Percentiles rank a stretch among this genome's conserved stretches.
phyloP scores from a whole-genome alignment of 306 rosid genomes.

The Amphicarpaea edgeworthii region DNA sequence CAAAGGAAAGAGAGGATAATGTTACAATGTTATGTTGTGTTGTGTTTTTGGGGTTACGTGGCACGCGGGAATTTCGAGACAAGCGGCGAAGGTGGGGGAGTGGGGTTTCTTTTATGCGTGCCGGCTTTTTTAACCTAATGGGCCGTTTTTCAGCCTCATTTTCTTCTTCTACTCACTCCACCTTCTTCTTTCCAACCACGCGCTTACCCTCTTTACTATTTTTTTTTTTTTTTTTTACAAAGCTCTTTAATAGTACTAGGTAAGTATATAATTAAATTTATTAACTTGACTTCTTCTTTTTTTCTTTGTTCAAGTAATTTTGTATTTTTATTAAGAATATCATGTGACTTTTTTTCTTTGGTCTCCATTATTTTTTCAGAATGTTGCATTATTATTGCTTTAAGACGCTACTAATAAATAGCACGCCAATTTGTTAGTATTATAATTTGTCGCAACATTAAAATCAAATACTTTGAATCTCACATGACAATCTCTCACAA shows the following conservation, averaged over 20 bases:
- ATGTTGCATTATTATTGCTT: too few species aligned
- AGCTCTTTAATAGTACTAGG: too few species aligned
- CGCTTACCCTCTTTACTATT: neutral
- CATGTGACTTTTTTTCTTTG: too few species aligned
- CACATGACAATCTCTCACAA: neutral
- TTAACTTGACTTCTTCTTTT: too few species aligned
- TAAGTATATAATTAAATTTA: too few species aligned
- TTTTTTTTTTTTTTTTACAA: too few species aligned
- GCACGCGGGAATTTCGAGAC: slow-evolving; percentile 62
- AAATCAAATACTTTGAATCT: neutral
- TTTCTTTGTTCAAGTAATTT: too few species aligned
- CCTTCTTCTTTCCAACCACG: slow-evolving; percentile 21
- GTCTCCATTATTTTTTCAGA: too few species aligned
- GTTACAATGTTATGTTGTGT: slow-evolving; percentile 29
- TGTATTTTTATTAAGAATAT: too few species aligned
- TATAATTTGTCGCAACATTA: too few species aligned
- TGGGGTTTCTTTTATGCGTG: slow-evolving; percentile 48
- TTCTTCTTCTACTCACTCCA: neutral
- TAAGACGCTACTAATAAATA: too few species aligned
- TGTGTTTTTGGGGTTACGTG: slow-evolving; percentile 48
- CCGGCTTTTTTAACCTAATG: slow-evolving; percentile 58
- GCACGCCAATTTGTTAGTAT: too few species aligned
- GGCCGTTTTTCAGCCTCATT: slow-evolving; percentile 47
- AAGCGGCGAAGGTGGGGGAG: slow-evolving; percentile 53
- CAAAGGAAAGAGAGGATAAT: slow-evolving; percentile 39